phyloP scores from a whole-genome alignment of 2,329 filamentous ascomycete genomes.

The Fusarium tuaranense region DNA sequence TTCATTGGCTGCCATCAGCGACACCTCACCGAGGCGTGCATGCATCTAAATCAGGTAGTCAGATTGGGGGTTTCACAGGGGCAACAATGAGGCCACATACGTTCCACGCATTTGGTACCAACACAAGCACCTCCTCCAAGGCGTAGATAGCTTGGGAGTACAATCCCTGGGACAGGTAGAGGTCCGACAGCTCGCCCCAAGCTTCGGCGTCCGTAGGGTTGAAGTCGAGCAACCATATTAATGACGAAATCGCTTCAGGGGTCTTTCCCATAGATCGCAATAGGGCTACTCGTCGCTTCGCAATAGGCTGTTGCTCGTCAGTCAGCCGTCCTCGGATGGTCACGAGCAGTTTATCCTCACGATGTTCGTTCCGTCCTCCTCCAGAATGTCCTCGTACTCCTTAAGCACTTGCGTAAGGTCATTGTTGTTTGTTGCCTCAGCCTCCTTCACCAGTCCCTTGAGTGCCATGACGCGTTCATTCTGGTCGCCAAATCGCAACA shows the following conservation, averaged over 20 bases:
- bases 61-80: slow-evolving; percentile 24
- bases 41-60: slow-evolving; percentile 72
- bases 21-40: slow-evolving; percentile 85
- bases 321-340: slow-evolving; percentile 4
- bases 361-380: slow-evolving; percentile 81
- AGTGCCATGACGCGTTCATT: slow-evolving; percentile 92
- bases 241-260: slow-evolving; percentile 78
- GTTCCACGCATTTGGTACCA: slow-evolving; percentile 95
- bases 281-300: slow-evolving; percentile 86
- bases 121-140: slow-evolving; percentile 88
- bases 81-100: slow-evolving; percentile 61
- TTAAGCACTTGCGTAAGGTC: slow-evolving; percentile 78
- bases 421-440: slow-evolving; percentile 74
- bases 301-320: slow-evolving; percentile 72
- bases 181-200: slow-evolving; percentile 90
- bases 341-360: slow-evolving; percentile 59
- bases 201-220: slow-evolving; percentile 92
- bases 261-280: slow-evolving; percentile 78
- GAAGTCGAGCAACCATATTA: slow-evolving; percentile 82
- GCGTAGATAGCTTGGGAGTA: slow-evolving; percentile 88
- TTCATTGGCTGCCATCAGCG: slow-evolving; percentile 75
- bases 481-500: slow-evolving; percentile 80
- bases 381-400: slow-evolving; percentile 81
- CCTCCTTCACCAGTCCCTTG: slow-evolving; percentile 86
- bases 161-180: slow-evolving; percentile 84